These are phyloP conservation scores for Neofusicoccum ribis DNA, from an alignment of 2,329 filamentous ascomycete genomes.

Conservation along the genomic window DNA sequence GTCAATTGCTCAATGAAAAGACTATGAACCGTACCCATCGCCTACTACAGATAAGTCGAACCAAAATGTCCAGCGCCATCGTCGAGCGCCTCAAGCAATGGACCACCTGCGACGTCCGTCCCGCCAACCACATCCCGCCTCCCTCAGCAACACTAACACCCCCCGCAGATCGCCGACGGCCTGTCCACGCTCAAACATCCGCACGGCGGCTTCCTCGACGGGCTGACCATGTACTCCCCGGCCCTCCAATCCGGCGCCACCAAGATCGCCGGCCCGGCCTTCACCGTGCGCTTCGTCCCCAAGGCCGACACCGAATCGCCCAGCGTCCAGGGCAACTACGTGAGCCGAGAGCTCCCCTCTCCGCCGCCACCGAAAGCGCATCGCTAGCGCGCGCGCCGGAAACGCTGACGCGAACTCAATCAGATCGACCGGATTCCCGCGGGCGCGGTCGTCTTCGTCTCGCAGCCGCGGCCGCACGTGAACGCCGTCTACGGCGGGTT, in stretches of 20 bases:
- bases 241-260: slow-evolving; percentile 45
- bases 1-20: no score
- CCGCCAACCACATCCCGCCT: no score
- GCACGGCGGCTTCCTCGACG: slow-evolving; percentile 51
- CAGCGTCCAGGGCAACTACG: slow-evolving; percentile 50
- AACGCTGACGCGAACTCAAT: neutral
- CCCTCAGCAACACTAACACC: no score
- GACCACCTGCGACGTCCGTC: no score
- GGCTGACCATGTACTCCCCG: slow-evolving; percentile 58
- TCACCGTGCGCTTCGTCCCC: slow-evolving; percentile 55
- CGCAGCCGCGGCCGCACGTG: slow-evolving; percentile 46
- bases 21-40: no score
- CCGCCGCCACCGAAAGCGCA: no score
- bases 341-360: slow-evolving; percentile 27
- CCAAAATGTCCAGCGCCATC: no score
- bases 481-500: slow-evolving; percentile 51
- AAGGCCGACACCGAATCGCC: slow-evolving; percentile 48
- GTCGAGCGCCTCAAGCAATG: no score
- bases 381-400: no score
- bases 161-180: no score
- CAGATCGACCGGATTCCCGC: neutral
- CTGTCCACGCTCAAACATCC: no score
- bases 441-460: slow-evolving; percentile 43
- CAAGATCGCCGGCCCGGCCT: slow-evolving; percentile 44
- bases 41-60: no score